Conservation (phyloP, 2,329 filamentous ascomycete species). For the Lachnellula cervina region DNA sequence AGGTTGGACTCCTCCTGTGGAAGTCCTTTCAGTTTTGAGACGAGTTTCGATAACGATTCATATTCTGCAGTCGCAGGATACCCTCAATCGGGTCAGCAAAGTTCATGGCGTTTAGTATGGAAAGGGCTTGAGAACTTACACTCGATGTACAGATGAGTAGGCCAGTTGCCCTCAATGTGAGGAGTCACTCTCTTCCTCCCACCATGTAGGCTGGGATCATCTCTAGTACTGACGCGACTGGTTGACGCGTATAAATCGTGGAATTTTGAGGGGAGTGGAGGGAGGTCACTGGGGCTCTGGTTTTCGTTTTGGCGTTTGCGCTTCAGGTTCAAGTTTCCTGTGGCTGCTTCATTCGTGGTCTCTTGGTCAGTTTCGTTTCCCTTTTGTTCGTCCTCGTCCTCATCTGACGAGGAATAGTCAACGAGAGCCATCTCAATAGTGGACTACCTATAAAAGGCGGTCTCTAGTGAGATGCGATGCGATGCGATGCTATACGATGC, state of each 20-base stretch:
- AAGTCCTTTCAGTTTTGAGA: constrained; percentile 33
- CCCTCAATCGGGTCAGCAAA: constrained; percentile 41
- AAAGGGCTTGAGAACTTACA: constrained; percentile 53
- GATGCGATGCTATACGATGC: too few relatives aligned
- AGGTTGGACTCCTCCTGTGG: constrained; percentile 37
- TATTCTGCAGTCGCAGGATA: constrained; percentile 47
- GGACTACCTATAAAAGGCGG: too few relatives aligned
- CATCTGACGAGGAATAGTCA: constrained; percentile 56
- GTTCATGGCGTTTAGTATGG: neutral
- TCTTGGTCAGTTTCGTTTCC: neutral
- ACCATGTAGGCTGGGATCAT: constrained; percentile 80
- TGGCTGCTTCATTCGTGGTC: constrained; percentile 17
- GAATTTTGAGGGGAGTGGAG: constrained; percentile 74
- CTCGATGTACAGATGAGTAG: constrained; percentile 86
- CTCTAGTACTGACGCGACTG: constrained; percentile 68
- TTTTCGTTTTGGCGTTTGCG: constrained; percentile 27
- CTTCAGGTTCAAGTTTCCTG: constrained; percentile 32
- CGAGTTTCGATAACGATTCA: constrained; percentile 40
- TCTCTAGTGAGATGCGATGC: too few relatives aligned
- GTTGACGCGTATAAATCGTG: constrained; percentile 86
- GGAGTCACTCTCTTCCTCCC: constrained; percentile 78
- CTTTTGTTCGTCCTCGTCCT: constrained; percentile 32
- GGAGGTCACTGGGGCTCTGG: constrained; percentile 38
- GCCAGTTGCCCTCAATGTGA: constrained; percentile 87
- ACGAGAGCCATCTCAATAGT: constrained; percentile 54